phyloP scores from a whole-genome alignment of 1,284 basidiomycete genomes.

The Chiua sp. region DNA sequence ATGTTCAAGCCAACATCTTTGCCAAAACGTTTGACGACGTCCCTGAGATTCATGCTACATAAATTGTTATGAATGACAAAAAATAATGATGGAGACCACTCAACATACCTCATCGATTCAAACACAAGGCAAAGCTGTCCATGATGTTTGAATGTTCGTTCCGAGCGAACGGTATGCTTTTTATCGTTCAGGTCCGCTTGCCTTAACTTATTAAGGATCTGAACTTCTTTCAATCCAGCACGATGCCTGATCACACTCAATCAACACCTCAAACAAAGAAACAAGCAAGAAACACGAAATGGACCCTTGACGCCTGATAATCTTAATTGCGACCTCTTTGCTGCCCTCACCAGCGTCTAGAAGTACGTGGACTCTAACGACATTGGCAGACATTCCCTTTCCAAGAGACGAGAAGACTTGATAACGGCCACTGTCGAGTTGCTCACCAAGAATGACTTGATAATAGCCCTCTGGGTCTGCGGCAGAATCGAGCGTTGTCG shows the following conservation, averaged over 20 bases:
- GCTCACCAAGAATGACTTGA: conserved; percentile 92
- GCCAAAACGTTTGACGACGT: conserved; percentile 98
- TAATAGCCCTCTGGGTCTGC: conserved; percentile 97
- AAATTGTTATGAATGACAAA: conserved; percentile 16
- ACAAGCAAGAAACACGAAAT: conserved; percentile 62
- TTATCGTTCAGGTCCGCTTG: conserved; percentile 96
- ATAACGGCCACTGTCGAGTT: conserved; percentile 91
- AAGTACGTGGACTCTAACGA: conserved; percentile 89
- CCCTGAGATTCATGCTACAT: conserved; percentile 94
- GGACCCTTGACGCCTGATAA: conserved; percentile 94
- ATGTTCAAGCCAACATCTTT: conserved; percentile 98
- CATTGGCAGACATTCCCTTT: conserved; percentile 98
- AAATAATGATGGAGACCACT: neutral
- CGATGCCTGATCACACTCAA: conserved; percentile 77
- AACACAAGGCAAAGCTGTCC: conserved; percentile 98
- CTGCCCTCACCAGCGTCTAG: conserved; percentile 68
- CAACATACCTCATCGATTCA: conserved; percentile 84
- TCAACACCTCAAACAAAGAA: conserved; percentile 8
- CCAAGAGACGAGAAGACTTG: conserved; percentile 95
- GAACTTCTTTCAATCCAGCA: conserved; percentile 92
- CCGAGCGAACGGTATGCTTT: conserved; percentile 92
- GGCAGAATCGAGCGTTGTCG: conserved; percentile 73
- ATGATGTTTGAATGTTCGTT: conserved; percentile 94
- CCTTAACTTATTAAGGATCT: conserved; percentile 86
- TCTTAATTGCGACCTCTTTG: conserved; percentile 97